These are phyloP conservation scores for Melocanna baccifera DNA, from an alignment of 176 grass and related monocot species.

Conservation along the genomic window DNA sequence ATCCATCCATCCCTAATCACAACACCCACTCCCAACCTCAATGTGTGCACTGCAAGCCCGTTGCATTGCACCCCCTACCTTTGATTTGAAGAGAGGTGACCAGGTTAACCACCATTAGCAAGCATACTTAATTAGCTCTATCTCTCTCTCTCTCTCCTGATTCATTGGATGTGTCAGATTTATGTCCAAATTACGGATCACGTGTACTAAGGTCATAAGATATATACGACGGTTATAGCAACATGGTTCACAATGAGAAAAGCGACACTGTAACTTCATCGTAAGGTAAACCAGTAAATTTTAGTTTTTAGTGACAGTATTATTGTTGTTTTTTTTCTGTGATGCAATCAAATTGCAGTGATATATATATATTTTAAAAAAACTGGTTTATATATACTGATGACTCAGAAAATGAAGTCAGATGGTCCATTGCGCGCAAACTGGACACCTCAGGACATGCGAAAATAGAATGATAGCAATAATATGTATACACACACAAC, in stretches of 20 bases:
- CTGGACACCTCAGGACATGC: background rate
- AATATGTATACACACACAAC: background rate
- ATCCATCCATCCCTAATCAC: slow-evolving; percentile 46
- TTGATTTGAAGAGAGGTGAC: slow-evolving; percentile 49
- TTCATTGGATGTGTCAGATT: background rate
- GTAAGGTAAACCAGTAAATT: background rate
- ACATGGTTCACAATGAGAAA: background rate
- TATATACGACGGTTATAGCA: background rate
- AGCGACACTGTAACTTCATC: background rate
- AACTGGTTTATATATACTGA: background rate
- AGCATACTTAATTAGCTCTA: slow-evolving; percentile 14
- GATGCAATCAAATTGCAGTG: background rate
- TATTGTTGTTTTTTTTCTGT: background rate
- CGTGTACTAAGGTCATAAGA: slow-evolving; percentile 12
- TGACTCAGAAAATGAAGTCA: background rate
- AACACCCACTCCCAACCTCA: slow-evolving; percentile 60
- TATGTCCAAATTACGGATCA: slow-evolving; percentile 17
- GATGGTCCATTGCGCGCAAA: background rate
- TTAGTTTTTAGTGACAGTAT: background rate
- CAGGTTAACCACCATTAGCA: slow-evolving; percentile 35
- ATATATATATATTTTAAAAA: background rate
- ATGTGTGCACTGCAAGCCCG: slow-evolving; percentile 49
- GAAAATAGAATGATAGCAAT: background rate
- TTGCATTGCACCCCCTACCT: background rate
- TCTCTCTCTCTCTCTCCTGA: background rate